Base-by-base conservation (phyloP, 129 eudicot genomes). In the carrot (Daucus carota) region DNA sequence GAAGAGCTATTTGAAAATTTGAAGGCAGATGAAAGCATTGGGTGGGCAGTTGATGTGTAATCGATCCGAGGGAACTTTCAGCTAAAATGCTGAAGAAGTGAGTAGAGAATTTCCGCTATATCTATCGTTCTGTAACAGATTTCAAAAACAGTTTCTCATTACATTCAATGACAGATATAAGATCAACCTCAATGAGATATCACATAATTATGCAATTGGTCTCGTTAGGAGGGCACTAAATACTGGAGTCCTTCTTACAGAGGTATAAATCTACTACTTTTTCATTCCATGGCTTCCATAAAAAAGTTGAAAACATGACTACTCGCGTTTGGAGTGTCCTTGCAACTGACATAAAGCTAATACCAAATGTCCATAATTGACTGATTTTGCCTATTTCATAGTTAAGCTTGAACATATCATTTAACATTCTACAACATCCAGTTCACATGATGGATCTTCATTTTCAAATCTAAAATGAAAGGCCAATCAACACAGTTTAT, bases 31-130 rank as follows among this genome's bases (percentile, higher is more conserved):
- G 86, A 77, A 72, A 84, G 86, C 57, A 91, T 94, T 50, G 96
- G 98, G 72, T 94, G 98, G 98, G 93, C 90, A 76, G 98, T 88
- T 84, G 98, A 94, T 89, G 96, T n/a, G n/a, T 94, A 70, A 94
- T 94, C 72, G 97, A 89, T 81, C 92, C 98, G 32, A 85, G 92
- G 78, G 98, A 89, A 79, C 96, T 94, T 70, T 94, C 98, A 0
- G 92, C 97, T 72, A 94, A 94, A 89, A 91, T 94, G 98, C 80
- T 91, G 76, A 88, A 82, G 88, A 94, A 89, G 98, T 93, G 68
- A 90, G 89, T n/a, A n/a, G n/a, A n/a, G n/a, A n/a, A n/a, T 44
- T 74, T 79, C 29, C 45, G 79, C 29, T 29, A 9, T 69, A 50
- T 22, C 18, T 59, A 28, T 66, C 41, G 13, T 63, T 40, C 33